phyloP scores from a whole-genome alignment of 1,284 basidiomycete genomes.

The Ganoderma meredithae region DNA sequence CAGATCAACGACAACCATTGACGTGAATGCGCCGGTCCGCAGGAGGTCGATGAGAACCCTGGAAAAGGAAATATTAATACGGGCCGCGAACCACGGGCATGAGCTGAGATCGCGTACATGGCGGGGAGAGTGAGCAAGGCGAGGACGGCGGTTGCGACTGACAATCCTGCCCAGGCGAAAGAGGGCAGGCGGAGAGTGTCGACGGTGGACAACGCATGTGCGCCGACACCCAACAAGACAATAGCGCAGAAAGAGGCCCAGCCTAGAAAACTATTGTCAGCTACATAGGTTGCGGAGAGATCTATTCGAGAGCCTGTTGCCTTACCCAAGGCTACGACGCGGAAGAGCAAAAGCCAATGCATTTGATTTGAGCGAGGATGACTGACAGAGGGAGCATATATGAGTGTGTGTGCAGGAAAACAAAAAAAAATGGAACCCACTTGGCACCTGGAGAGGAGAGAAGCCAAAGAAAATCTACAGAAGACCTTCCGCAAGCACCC shows the following conservation, averaged over 20 bases:
- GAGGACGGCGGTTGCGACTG: constrained; percentile 33
- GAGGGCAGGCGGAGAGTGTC: constrained; percentile 20
- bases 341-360: constrained; percentile 24
- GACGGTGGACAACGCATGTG: constrained; percentile 20
- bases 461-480: background rate
- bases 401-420: background rate
- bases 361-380: constrained; percentile 9
- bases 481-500: background rate
- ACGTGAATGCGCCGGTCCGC: constrained; percentile 35
- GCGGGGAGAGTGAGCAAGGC: constrained; percentile 31
- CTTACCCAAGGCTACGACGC: constrained; percentile 24
- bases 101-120: constrained; percentile 31
- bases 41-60: constrained; percentile 35
- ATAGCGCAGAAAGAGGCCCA: constrained; percentile 22
- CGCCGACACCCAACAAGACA: constrained; percentile 27
- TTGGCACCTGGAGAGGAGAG: background rate
- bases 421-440: background rate
- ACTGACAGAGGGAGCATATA: background rate
- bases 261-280: constrained; percentile 2
- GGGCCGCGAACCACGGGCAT: background rate
- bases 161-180: constrained; percentile 33
- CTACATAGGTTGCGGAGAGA: background rate
- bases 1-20: constrained; percentile 38
- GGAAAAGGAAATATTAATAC: background rate
- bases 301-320: too few species aligned